Conservation (phyloP, 2,329 filamentous ascomycete species). For the Eurotiales sp. region DNA sequence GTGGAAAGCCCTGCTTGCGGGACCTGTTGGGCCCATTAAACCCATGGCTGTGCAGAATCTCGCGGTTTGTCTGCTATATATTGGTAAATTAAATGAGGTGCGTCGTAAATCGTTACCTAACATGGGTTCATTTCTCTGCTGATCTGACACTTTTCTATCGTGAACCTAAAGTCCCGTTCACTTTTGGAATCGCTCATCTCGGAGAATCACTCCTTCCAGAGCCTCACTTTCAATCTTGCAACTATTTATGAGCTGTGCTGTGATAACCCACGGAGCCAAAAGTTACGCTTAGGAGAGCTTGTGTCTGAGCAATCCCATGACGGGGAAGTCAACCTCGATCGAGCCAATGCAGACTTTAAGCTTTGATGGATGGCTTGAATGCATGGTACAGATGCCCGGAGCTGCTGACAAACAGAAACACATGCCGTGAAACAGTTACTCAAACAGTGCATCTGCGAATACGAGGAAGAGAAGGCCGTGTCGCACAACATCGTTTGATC, state of each 20-base stretch:
- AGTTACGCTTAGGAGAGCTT: constrained; percentile 66
- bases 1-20: constrained; percentile 56
- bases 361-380: constrained; percentile 43
- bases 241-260: constrained; percentile 92
- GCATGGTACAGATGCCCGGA: neutral
- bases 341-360: constrained; percentile 71
- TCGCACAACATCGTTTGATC: constrained; percentile 6
- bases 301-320: constrained; percentile 59
- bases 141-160: constrained; percentile 2
- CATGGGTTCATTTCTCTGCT: neutral
- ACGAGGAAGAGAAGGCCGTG: constrained; percentile 1
- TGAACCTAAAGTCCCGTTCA: constrained; percentile 53
- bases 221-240: constrained; percentile 80
- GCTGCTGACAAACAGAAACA: neutral
- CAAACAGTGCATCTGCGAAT: neutral
- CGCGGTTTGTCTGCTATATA: constrained; percentile 80
- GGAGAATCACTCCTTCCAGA: constrained; percentile 65
- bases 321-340: constrained; percentile 62
- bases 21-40: constrained; percentile 46
- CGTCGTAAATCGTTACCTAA: constrained; percentile 18
- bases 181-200: constrained; percentile 65
- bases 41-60: constrained; percentile 77
- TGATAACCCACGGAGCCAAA: constrained; percentile 67
- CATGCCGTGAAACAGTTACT: neutral
- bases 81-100: constrained; percentile 70